A percentile compares a stretch with the other conserved stretches of the same genome.
Evolutionary conservation across 164 flowering plant species (phyloP).

Genomic region (Stephania yunnanensis): DNA sequence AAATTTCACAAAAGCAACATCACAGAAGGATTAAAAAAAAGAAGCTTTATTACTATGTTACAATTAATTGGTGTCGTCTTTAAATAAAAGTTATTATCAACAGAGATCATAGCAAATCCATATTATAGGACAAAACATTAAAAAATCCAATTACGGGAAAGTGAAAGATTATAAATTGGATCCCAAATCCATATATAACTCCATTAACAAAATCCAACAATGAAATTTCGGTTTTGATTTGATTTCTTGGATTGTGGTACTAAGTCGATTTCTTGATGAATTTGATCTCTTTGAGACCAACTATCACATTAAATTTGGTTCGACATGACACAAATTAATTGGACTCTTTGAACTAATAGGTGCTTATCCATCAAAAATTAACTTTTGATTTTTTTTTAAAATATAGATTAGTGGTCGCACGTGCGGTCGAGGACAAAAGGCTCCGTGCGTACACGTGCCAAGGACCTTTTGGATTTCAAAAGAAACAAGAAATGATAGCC

Average conservation of each 20-base stretch:
- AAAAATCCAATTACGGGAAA: no score
- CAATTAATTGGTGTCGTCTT: no score
- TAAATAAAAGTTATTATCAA: no score
- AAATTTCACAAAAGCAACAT: no score
- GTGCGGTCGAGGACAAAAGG: constrained; percentile 15
- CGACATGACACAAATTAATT: background rate
- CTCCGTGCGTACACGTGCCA: constrained; percentile 11
- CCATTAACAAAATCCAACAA: background rate
- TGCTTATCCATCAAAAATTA: background rate
- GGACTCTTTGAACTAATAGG: no score
- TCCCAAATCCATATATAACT: background rate
- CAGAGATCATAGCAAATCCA: no score
- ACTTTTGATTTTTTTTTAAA: background rate
- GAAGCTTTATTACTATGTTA: no score
- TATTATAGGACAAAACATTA: no score
- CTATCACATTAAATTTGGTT: background rate
- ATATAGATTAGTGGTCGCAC: constrained; percentile 7
- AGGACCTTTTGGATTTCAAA: background rate
- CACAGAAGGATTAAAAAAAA: no score
- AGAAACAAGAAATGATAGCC: background rate
- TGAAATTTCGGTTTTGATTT: background rate
- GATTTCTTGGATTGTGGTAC: background rate
- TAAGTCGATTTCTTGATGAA: background rate
- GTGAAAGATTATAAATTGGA: background rate
- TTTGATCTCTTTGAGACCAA: background rate